phyloP scores from a whole-genome alignment of 805 yeast species.

The Wickerhamomyces bovis region DNA sequence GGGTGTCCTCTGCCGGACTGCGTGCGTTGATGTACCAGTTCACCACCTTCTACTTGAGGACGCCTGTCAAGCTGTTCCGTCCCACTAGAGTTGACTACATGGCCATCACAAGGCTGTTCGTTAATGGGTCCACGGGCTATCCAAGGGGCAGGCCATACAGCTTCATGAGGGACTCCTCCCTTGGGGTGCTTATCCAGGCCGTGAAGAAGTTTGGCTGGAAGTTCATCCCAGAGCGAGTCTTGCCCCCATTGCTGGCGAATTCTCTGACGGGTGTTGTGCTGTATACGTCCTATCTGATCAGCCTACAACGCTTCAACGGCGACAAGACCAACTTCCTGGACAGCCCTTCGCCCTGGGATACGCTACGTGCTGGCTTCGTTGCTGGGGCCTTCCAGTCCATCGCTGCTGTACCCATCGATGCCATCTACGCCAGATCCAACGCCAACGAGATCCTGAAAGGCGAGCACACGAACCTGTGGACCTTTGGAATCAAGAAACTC shows the following conservation, averaged over 20 bases:
- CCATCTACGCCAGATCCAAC: constrained; percentile 75
- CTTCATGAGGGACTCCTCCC: constrained; percentile 59
- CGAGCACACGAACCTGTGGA: constrained; percentile 67
- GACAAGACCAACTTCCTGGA: constrained; percentile 16
- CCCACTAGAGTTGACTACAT: constrained; percentile 88
- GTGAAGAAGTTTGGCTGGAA: constrained; percentile 77
- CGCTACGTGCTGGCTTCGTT: constrained; percentile 70
- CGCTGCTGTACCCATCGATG: constrained; percentile 92
- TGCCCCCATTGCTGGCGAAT: constrained; percentile 87
- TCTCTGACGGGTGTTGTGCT: constrained; percentile 84
- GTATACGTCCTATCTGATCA: constrained; percentile 72
- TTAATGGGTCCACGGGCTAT: constrained; percentile 36
- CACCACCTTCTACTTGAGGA: constrained; percentile 71
- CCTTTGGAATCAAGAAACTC: constrained; percentile 63
- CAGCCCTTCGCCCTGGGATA: constrained; percentile 38
- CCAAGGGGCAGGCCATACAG: constrained; percentile 43
- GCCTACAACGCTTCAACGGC: constrained; percentile 35
- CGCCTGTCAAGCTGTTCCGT: constrained; percentile 77
- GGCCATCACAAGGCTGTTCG: constrained; percentile 53
- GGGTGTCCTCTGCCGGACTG: constrained; percentile 80
- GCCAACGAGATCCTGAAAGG: constrained; percentile 69
- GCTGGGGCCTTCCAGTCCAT: constrained; percentile 88
- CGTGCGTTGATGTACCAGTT: constrained; percentile 78
- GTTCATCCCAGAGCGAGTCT: constrained; percentile 68
- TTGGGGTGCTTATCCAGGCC: constrained; percentile 70